phyloP scores from a whole-genome alignment of 2,329 filamentous ascomycete species.

The Myriangium duriaei region DNA sequence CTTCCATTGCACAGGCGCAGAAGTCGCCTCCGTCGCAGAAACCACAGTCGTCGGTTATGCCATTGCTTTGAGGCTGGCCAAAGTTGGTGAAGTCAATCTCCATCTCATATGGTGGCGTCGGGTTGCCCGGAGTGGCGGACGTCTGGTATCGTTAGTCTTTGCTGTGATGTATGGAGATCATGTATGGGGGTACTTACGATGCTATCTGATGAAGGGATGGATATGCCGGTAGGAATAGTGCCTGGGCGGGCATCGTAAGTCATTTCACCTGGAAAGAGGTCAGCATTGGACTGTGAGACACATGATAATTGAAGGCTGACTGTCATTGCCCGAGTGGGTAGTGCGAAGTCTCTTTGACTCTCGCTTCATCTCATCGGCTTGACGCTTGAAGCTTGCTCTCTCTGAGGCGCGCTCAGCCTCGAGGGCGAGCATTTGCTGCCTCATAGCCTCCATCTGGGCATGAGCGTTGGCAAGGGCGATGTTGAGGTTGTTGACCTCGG shows the following conservation, averaged over 20 bases:
- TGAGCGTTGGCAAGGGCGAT: slow-evolving; percentile 59
- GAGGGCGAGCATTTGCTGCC: not conserved
- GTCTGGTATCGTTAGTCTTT: too few relatives aligned
- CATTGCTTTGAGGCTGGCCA: slow-evolving; percentile 6
- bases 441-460: not conserved
- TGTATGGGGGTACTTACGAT: not conserved
- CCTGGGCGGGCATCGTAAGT: not conserved
- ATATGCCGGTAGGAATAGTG: not conserved
- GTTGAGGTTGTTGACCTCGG: slow-evolving; percentile 98
- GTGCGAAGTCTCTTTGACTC: not conserved
- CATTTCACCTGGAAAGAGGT: not conserved
- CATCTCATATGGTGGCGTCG: slow-evolving; percentile 11
- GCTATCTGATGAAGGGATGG: not conserved
- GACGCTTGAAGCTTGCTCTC: not conserved
- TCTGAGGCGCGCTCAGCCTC: not conserved
- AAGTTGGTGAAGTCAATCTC: slow-evolving; percentile 13
- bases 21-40: slow-evolving; percentile 12
- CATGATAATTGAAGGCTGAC: slow-evolving; percentile 1
- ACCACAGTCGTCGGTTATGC: slow-evolving; percentile 11
- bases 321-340: not conserved
- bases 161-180: not conserved
- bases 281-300: too few relatives aligned
- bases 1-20: slow-evolving; percentile 11
- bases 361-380: not conserved
- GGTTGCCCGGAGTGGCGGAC: not conserved